Base-by-base conservation (phyloP, 73 alveolate genomes). In the Uronychia binucleata region DNA sequence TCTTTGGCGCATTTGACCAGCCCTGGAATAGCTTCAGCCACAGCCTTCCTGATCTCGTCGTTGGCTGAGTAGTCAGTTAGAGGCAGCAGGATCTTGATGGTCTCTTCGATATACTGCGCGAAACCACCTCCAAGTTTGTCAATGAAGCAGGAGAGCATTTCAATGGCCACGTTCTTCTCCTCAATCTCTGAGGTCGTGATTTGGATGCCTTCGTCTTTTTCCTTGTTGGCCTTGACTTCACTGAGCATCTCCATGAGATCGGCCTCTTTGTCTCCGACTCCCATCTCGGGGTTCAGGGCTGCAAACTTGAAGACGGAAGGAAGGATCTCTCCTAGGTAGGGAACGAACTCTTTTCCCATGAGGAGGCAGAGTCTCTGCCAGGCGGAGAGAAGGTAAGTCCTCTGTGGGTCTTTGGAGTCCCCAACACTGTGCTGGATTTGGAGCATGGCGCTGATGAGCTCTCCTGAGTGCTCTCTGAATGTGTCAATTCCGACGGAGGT, bases 351-450 rank as follows among this genome's bases (percentile, higher is more conserved):
- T 46, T 89, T 79, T 77, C 92, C 92, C 92, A 94, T 90, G 30
- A 88, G 80, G 11, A 95, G 81, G 74, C 93, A 86, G 58, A 96
- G 88, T 92, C 99, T 92, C 86, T 96, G 89, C 99, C 99, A 96
- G 46, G 98, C 98, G 1, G 97, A 76, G 27, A 96, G 90, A 1
- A 96, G 83, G 86, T 96, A 96, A 57, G 95, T 88, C 77, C 91
- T 89, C 74, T 92, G 92, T 26, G 98, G 97, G 78, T 96, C 99
- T 35, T 75, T 83, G 30, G 86, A 67, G 57, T 94, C 98, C 0
- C 88, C 83, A 58, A 82, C 75, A 58, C 86, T 83, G 79, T 87
- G 88, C 86, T 96, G 93, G 59, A 96, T 92, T 19, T 81, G 83
- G 46, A 94, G 91, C 75, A 96, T 58, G 33, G 93, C 90, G 74